Conservation (phyloP, 495 filamentous ascomycete genomes). For the Chlorociboria aeruginascens region DNA sequence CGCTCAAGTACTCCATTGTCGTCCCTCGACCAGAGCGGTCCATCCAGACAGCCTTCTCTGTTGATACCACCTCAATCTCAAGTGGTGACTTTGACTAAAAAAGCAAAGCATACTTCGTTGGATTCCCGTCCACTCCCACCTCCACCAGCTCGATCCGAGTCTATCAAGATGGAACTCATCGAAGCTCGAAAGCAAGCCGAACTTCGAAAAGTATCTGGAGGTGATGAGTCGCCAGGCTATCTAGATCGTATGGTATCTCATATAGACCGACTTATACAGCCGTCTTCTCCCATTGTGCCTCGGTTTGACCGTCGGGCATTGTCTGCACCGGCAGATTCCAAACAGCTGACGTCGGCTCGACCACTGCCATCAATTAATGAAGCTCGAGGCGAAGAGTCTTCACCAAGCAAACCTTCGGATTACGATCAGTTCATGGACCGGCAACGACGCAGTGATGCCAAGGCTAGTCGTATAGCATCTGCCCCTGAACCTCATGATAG, state of each 20-base stretch:
- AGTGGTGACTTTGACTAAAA: neutral
- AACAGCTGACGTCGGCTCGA: constrained; percentile 23
- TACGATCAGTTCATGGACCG: neutral
- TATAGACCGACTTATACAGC: constrained; percentile 18
- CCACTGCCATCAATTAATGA: constrained; percentile 43
- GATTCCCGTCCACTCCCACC: constrained; percentile 36
- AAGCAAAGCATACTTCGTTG: constrained; percentile 15
- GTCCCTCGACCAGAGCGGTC: neutral
- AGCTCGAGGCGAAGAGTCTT: constrained; percentile 22
- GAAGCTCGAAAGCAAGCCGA: constrained; percentile 16
- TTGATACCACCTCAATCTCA: neutral
- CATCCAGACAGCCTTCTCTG: neutral
- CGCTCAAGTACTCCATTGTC: neutral
- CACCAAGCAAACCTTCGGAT: constrained; percentile 6
- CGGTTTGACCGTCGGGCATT: constrained; percentile 29
- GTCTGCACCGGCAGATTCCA: constrained; percentile 43
- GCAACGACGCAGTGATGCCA: neutral
- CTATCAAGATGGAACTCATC: constrained; percentile 23
- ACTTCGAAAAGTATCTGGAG: constrained; percentile 9
- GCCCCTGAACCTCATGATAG: constrained; percentile 20
- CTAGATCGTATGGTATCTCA: constrained; percentile 18
- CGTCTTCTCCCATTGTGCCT: constrained; percentile 4
- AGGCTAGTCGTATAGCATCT: constrained; percentile 20
- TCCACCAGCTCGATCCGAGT: constrained; percentile 39
- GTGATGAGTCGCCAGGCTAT: constrained; percentile 11